These are phyloP conservation scores for Nemania sp. DNA, from an alignment of 2,329 filamentous ascomycete genomes.

Conservation along the genomic window DNA sequence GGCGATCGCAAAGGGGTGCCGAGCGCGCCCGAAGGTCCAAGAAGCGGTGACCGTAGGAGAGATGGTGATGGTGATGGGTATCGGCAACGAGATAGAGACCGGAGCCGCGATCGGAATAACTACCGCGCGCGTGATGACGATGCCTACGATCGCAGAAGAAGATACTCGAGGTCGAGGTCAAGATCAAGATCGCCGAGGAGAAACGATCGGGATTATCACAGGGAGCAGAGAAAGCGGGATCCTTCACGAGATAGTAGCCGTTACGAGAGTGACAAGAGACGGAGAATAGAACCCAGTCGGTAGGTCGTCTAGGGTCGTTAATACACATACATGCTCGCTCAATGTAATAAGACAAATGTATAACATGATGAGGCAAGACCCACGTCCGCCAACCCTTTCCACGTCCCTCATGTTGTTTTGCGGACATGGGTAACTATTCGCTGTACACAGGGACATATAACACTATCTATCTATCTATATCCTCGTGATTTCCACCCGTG, in stretches of 20 bases:
- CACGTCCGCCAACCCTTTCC: background rate
- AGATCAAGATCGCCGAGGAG: conserved; percentile 58
- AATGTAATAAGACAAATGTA: conserved; percentile 25
- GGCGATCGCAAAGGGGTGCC: conserved; percentile 59
- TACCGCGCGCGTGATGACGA: conserved; percentile 43
- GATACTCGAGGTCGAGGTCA: conserved; percentile 55
- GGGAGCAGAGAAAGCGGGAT: conserved; percentile 60
- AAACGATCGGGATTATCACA: conserved; percentile 49
- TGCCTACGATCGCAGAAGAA: conserved; percentile 40
- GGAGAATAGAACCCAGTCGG: conserved; percentile 55
- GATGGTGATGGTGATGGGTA: conserved; percentile 34
- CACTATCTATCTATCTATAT: conserved; percentile 66
- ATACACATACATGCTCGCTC: conserved; percentile 29
- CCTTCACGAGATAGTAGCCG: conserved; percentile 59
- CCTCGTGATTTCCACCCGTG: conserved; percentile 83
- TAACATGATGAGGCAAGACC: conserved; percentile 21
- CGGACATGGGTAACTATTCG: background rate
- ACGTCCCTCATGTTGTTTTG: conserved; percentile 1
- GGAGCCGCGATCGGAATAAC: conserved; percentile 39
- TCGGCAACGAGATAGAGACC: conserved; percentile 35
- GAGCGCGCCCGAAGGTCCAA: conserved; percentile 46
- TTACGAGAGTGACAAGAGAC: conserved; percentile 63
- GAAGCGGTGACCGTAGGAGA: conserved; percentile 38
- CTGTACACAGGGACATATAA: background rate
- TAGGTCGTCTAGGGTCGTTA: background rate